Evolutionary conservation across 208 protist genomes (phyloP).

Genomic region (Trypanosoma boissoni): DNA sequence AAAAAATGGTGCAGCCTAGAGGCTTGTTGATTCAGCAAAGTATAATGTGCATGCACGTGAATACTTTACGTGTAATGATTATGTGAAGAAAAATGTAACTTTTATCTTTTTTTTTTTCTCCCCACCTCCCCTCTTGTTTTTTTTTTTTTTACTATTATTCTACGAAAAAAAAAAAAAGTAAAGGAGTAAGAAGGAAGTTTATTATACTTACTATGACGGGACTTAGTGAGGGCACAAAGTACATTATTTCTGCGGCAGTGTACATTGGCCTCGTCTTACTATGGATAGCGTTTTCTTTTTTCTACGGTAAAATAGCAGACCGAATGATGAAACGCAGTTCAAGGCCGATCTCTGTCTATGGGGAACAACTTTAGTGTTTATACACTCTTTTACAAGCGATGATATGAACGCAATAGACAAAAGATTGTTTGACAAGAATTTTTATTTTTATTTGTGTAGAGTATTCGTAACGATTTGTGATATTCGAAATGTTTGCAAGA

Average conservation of each 20-base stretch:
- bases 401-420: no score
- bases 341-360: conserved; percentile 25
- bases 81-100: not conserved
- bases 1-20: not conserved
- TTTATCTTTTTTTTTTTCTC: not conserved
- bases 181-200: not conserved
- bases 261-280: conserved; percentile 40
- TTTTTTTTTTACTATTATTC: not conserved
- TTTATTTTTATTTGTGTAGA: not conserved
- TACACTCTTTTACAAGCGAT: not conserved
- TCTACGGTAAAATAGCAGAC: conserved; percentile 47
- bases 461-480: no score
- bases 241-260: conserved; percentile 40
- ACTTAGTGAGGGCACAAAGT: conserved; percentile 26
- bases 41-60: no score
- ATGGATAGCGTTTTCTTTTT: conserved; percentile 46
- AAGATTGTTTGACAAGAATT: not conserved
- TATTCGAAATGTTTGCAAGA: no score
- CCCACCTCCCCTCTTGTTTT: not conserved
- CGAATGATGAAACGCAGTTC: conserved; percentile 23
- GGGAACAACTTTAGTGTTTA: conserved; percentile 9
- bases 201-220: conserved; percentile 12
- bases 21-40: no score
- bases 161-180: not conserved
- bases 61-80: no score